Base-by-base conservation (phyloP, 2,329 filamentous ascomycete species). In the Alternaria brassicae region DNA sequence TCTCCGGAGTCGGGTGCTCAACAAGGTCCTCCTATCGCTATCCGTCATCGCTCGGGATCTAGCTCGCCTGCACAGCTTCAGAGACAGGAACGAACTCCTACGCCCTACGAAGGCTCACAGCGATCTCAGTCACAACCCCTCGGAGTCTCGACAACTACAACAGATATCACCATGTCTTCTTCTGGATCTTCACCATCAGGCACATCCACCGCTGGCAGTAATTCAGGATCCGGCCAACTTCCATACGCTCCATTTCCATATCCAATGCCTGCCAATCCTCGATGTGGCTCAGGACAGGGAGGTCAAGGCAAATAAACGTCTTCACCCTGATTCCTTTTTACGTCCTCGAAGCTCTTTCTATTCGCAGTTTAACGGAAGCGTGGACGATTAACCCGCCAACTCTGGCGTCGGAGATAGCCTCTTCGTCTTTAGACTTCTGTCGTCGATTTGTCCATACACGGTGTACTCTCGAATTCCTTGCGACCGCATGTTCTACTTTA, bases 191-290 rank as follows among this genome's bases (percentile, higher is more conserved):
- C 74, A 13, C 70, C 73, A 17, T 65, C 67, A 21, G 72, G 61
- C 59, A 77, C 74, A 10, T 72, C 66, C n/a, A 76, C 73, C 3
- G 64, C 70, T 9, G 72, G 71, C 9, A 61, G 72, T 19, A 71
- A 61, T 5, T 71, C 74, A 5, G 71, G 71, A 30, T 69, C 72
- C 23, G 63, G 71, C 15, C 72, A 76, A 50, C 72, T 77, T 6
- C 75, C 74, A 0, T 77, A 77, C 53, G 74, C 75, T 6, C 75
- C 75, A 1, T 77, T 77, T 49, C 75, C 75, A 13, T 77, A 76
- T 59, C 74, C 72, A 1, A 74, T 75, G 70, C 74, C 75, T 2
- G 68, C 67, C 12, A 72, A 70, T 44, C 61, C 66, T 2, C 61
- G 71, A 8, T 70, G 72, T 13, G 62, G 63, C 2, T 61, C 66